These are phyloP conservation scores for Vanilla planifolia DNA, from an alignment of 106 monocot genomes.

Conservation along the genomic window DNA sequence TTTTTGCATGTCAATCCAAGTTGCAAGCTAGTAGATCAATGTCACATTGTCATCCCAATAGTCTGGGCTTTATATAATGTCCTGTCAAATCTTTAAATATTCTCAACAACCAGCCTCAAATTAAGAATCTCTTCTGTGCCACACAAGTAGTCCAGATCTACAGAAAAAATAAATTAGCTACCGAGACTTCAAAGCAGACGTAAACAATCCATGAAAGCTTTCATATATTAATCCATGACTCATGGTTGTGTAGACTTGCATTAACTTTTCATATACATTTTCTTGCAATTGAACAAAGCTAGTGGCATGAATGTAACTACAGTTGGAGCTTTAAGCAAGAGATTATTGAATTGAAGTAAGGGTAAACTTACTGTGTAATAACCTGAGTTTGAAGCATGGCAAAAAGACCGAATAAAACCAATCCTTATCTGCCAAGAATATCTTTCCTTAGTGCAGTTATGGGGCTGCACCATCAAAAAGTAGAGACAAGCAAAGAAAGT, in stretches of 20 bases:
- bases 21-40: neutral
- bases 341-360: neutral
- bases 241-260: too few relatives aligned
- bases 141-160: too few relatives aligned
- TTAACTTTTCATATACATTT: neutral
- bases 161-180: too few relatives aligned
- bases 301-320: neutral
- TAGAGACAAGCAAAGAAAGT: neutral
- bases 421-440: conserved; percentile 1
- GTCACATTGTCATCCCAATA: neutral
- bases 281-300: neutral
- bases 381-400: neutral
- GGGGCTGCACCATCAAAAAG: neutral
- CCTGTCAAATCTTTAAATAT: neutral
- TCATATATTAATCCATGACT: too few relatives aligned
- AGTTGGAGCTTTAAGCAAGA: too few relatives aligned
- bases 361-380: neutral
- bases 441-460: neutral
- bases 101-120: too few relatives aligned
- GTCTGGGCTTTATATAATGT: neutral
- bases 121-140: too few relatives aligned
- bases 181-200: too few relatives aligned
- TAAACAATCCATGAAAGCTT: too few relatives aligned
- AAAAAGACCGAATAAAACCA: neutral
- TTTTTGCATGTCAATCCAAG: neutral